Conservation (phyloP, 495 filamentous ascomycete species). For the Trichoderma reesei region DNA sequence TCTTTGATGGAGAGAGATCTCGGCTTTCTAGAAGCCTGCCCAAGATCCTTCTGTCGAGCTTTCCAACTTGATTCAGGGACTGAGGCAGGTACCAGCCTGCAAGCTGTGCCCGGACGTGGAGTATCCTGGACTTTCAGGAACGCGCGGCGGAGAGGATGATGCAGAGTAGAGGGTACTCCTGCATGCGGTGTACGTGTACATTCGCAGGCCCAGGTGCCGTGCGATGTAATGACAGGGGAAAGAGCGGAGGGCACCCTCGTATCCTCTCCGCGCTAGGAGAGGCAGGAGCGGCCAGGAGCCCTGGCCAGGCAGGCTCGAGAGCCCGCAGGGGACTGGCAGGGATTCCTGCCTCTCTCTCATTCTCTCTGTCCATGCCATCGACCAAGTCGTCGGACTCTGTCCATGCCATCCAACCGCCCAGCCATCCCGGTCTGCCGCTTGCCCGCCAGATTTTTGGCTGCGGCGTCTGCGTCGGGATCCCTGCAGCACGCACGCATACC, state of each 20-base stretch:
- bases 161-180: background rate
- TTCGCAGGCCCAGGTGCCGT: too few relatives aligned
- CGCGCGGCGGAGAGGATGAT: background rate
- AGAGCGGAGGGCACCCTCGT: background rate
- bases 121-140: background rate
- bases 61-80: too few relatives aligned
- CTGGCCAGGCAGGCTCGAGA: background rate
- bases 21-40: background rate
- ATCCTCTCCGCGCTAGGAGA: background rate
- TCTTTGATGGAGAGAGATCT: background rate
- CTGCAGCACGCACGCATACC: background rate
- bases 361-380: too few relatives aligned
- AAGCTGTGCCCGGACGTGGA: background rate
- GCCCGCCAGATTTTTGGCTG: background rate
- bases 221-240: background rate
- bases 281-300: conserved; percentile 2
- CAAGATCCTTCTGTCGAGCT: background rate
- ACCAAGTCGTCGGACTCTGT: background rate
- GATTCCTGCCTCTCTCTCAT: background rate
- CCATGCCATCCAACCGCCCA: too few relatives aligned
- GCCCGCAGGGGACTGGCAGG: background rate
- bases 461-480: background rate
- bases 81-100: background rate
- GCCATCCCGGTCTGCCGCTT: conserved; percentile 1
- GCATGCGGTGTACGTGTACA: background rate